Conservation (phyloP, 371 early-diverging fungal genomes). For the Mortierella sp. region DNA sequence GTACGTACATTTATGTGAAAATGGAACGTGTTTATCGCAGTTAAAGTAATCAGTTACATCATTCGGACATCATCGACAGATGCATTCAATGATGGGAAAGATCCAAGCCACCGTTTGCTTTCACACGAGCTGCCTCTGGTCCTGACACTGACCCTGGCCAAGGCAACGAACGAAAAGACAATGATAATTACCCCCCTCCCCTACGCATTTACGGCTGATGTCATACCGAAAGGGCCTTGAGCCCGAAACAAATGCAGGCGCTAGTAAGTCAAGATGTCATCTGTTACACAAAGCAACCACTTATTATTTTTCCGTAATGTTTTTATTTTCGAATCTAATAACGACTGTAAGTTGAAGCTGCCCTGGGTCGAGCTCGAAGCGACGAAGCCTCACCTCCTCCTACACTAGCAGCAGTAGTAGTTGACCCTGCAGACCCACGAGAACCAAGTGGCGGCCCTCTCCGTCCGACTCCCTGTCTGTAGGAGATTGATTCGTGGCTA, state of each 20-base stretch:
- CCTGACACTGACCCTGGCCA: background rate
- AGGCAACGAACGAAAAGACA: background rate
- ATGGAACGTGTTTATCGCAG: background rate
- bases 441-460: constrained; percentile 8
- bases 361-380: constrained; percentile 17
- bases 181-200: background rate
- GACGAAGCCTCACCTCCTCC: constrained; percentile 7
- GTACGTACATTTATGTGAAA: background rate
- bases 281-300: background rate
- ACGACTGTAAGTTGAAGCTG: constrained; percentile 9
- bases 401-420: background rate
- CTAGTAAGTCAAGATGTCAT: background rate
- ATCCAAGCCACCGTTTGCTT: background rate
- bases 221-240: background rate
- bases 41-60: constrained; percentile 8
- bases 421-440: constrained; percentile 2
- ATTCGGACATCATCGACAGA: background rate
- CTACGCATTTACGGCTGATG: background rate
- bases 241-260: background rate
- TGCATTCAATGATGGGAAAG: background rate
- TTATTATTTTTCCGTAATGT: background rate
- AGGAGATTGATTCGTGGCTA: background rate
- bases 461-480: background rate
- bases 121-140: background rate
- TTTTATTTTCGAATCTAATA: background rate